Evolutionary conservation across 2,329 filamentous ascomycete species (phyloP).

Genomic region (Lizonia empirigonia): DNA sequence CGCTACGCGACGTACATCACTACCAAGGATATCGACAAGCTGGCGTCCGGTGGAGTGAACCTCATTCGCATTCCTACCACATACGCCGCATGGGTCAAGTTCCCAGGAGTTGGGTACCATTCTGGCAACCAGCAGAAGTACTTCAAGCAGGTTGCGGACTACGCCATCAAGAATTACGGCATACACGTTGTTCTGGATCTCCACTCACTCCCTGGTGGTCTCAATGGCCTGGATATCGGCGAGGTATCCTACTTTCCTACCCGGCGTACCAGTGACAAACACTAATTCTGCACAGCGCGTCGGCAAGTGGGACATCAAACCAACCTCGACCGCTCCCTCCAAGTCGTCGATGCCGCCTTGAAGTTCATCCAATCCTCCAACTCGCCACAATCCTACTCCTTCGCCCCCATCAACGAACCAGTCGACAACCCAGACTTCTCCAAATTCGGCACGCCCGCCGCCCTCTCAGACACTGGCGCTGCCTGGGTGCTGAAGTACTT

Average conservation of each 20-base stretch:
- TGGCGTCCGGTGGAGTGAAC: slow-evolving; percentile 41
- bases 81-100: slow-evolving; percentile 47
- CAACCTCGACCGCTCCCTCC: slow-evolving; percentile 41
- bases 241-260: slow-evolving; percentile 3
- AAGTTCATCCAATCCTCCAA: slow-evolving; percentile 41
- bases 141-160: slow-evolving; percentile 41
- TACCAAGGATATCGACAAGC: slow-evolving; percentile 40
- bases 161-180: slow-evolving; percentile 44
- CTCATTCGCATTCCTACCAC: slow-evolving; percentile 46
- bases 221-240: slow-evolving; percentile 34
- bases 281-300: slow-evolving; percentile 3
- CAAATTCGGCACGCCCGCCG: slow-evolving; percentile 41
- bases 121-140: slow-evolving; percentile 39
- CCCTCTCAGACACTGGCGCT: slow-evolving; percentile 35
- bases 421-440: slow-evolving; percentile 40
- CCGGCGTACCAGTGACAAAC: neutral
- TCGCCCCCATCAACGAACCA: slow-evolving; percentile 49
- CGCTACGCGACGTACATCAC: slow-evolving; percentile 41
- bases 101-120: slow-evolving; percentile 44
- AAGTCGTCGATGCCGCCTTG: slow-evolving; percentile 41
- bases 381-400: slow-evolving; percentile 39
- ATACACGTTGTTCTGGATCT: slow-evolving; percentile 48
- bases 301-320: slow-evolving; percentile 39
- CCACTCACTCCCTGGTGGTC: slow-evolving; percentile 41
- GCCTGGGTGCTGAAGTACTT: slow-evolving; percentile 45